These are phyloP conservation scores for Nicotiana tabacum DNA, from an alignment of 257 asterid species.

Conservation along the genomic window DNA sequence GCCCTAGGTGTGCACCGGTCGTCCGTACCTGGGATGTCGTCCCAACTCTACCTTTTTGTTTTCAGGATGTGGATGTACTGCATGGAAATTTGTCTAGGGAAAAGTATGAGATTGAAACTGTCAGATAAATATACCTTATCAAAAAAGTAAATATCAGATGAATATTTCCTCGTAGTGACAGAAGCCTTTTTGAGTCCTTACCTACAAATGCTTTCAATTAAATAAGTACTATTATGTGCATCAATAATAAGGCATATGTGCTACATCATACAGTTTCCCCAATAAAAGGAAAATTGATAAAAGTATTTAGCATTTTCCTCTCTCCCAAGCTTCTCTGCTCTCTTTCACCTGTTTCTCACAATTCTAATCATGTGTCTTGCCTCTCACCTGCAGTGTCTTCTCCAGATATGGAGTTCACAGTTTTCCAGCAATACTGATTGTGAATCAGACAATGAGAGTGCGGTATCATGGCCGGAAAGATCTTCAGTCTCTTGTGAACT, in stretches of 20 bases:
- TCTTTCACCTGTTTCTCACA: background rate
- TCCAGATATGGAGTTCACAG: slow-evolving; percentile 58
- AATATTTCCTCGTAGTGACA: background rate
- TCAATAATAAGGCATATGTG: background rate
- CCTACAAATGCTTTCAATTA: background rate
- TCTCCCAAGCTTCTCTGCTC: background rate
- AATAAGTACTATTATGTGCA: background rate
- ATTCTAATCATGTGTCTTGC: background rate
- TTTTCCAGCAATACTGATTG: slow-evolving; percentile 45
- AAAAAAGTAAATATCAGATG: background rate
- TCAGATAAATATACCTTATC: background rate
- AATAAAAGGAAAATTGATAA: background rate
- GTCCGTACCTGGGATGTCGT: background rate
- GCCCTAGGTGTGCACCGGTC: no score
- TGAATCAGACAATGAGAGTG: slow-evolving; percentile 25
- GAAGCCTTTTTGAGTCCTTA: background rate
- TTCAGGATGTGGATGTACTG: background rate
- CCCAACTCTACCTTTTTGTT: background rate
- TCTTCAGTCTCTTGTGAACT: slow-evolving; percentile 37
- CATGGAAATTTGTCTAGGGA: background rate
- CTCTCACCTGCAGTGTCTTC: slow-evolving; percentile 40
- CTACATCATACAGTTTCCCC: background rate
- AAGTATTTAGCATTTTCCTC: background rate
- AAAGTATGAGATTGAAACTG: background rate
- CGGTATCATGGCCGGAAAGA: slow-evolving; percentile 46